Evolutionary conservation across 2,329 filamentous ascomycete species (phyloP).

Genomic region (Claviceps fusiformis): DNA sequence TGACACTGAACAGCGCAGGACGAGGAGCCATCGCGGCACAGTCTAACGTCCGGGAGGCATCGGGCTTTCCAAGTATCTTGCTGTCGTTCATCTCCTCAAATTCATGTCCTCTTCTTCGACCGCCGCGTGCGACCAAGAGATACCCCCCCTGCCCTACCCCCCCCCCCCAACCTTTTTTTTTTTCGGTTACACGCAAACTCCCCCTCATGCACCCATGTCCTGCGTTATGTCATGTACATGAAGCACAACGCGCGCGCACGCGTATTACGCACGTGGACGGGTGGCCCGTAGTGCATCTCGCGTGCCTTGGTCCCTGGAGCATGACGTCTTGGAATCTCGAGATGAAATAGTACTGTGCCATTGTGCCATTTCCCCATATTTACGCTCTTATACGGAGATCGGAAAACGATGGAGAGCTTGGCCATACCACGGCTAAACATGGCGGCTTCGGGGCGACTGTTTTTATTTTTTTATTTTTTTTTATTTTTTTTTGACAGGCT

Average conservation of each 20-base stretch:
- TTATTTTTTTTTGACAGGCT: too few species aligned
- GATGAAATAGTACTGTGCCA: neutral
- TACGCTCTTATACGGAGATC: neutral
- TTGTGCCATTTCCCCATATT: neutral
- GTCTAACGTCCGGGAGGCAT: neutral
- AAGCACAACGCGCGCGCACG: neutral
- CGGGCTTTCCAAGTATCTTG: neutral
- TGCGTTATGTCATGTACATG: too few species aligned
- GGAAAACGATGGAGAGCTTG: neutral
- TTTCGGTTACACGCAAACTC: neutral
- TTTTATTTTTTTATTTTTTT: neutral
- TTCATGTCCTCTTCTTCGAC: neutral
- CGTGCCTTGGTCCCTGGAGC: neutral
- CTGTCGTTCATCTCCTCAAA: neutral
- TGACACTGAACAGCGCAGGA: neutral
- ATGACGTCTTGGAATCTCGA: slow-evolving; percentile 1
- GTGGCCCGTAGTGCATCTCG: neutral
- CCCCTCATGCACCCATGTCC: neutral
- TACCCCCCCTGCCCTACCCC: too few species aligned
- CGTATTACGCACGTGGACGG: neutral
- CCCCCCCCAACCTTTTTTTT: too few species aligned
- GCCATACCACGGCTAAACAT: slow-evolving; percentile 1
- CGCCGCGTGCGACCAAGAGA: too few species aligned
- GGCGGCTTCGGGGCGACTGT: neutral
- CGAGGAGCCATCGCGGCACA: neutral